Conservation (phyloP, 257 asterid species). For the Solanum arcanum region DNA sequence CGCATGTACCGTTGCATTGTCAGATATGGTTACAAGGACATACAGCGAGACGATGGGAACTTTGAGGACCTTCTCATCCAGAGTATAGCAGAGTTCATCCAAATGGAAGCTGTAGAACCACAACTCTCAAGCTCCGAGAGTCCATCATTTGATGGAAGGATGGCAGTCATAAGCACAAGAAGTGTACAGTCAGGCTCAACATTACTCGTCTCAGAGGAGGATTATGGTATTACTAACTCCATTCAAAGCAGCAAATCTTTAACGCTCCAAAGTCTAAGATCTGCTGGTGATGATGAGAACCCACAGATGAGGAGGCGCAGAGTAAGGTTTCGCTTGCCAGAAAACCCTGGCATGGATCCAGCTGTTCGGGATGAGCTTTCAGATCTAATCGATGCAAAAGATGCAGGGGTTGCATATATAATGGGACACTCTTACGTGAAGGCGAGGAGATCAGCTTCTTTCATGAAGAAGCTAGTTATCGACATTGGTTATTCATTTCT, state of each 20-base stretch:
- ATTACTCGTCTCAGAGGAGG: slow-evolving; percentile 38
- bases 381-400: slow-evolving; percentile 79
- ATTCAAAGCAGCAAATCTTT: slow-evolving; percentile 66
- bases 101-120: slow-evolving; percentile 87
- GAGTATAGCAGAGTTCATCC: slow-evolving; percentile 89
- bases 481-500: slow-evolving; percentile 88
- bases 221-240: slow-evolving; percentile 16
- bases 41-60: slow-evolving; percentile 68
- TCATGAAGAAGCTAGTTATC: slow-evolving; percentile 61
- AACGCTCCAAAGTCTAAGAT: slow-evolving; percentile 62
- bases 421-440: slow-evolving; percentile 90
- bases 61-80: slow-evolving; percentile 74
- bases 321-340: slow-evolving; percentile 52
- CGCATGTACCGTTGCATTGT: slow-evolving; percentile 94
- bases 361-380: slow-evolving; percentile 65
- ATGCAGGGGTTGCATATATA: slow-evolving; percentile 85
- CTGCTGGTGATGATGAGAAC: slow-evolving; percentile 66
- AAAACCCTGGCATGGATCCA: slow-evolving; percentile 51
- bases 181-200: slow-evolving; percentile 29
- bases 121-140: slow-evolving; percentile 55
- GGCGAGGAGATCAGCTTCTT: slow-evolving; percentile 72
- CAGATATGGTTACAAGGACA: slow-evolving; percentile 89
- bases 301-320: slow-evolving; percentile 61
- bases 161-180: slow-evolving; percentile 84
- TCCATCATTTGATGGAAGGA: slow-evolving; percentile 70